A percentile compares a stretch with the other conserved stretches of the same genome.
Evolutionary conservation across 2,329 filamentous ascomycete species (phyloP).

Genomic region (Venturia pyrina): DNA sequence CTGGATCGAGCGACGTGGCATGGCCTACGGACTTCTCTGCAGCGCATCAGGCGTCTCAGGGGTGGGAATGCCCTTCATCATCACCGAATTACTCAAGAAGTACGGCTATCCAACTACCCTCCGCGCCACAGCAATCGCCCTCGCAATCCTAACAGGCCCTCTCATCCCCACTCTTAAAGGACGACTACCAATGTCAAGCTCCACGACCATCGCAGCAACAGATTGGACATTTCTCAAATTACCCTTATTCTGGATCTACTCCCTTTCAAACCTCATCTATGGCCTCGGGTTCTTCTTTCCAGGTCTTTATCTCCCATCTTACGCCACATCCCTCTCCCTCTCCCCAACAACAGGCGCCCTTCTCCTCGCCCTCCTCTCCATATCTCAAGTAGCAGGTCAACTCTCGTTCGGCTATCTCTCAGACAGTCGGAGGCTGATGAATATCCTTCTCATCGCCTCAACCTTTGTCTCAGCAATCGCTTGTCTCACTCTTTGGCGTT

Average conservation of each 20-base stretch:
- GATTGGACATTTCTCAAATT: conserved; percentile 7
- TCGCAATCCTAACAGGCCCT: conserved; percentile 7
- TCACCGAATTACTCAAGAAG: conserved; percentile 7
- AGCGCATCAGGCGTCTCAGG: conserved; percentile 22
- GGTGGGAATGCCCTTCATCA: conserved; percentile 13
- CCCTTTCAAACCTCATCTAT: conserved; percentile 8
- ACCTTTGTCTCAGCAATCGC: conserved; percentile 8
- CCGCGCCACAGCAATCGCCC: conserved; percentile 4
- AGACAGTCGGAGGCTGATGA: not conserved
- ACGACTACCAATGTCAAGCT: not conserved
- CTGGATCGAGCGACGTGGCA: conserved; percentile 29
- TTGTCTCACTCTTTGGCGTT: conserved; percentile 1
- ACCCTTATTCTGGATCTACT: conserved; percentile 9
- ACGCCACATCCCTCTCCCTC: conserved; percentile 1
- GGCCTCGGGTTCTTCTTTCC: conserved; percentile 13
- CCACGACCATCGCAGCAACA: not conserved
- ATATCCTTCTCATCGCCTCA: conserved; percentile 6
- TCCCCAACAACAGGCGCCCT: conserved; percentile 1
- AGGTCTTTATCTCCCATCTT: conserved; percentile 8
- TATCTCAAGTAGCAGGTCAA: conserved; percentile 5
- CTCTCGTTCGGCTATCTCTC: conserved; percentile 7
- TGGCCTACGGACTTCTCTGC: conserved; percentile 28
- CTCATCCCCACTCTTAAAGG: conserved; percentile 7
- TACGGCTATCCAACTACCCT: conserved; percentile 12
- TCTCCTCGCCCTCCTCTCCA: conserved; percentile 7